These are phyloP conservation scores for Rosa multiflora DNA, from an alignment of 306 rosid species.

Conservation along the genomic window DNA sequence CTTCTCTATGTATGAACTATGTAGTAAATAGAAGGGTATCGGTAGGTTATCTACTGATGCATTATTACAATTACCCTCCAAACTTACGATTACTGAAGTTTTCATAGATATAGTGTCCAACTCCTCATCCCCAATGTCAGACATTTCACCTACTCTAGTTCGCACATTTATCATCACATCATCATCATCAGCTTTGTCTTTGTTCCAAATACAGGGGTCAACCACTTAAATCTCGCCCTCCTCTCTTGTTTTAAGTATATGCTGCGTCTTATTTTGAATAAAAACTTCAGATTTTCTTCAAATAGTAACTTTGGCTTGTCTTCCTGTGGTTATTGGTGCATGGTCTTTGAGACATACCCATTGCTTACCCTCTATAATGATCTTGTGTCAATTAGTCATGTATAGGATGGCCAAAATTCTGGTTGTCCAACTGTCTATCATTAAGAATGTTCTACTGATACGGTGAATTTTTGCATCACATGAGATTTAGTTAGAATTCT, in stretches of 20 bases:
- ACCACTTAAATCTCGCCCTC: background rate
- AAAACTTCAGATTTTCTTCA: background rate
- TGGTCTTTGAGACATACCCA: background rate
- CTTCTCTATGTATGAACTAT: background rate
- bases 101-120: too few species aligned
- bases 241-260: background rate
- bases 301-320: background rate
- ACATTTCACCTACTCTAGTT: background rate
- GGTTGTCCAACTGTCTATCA: too few species aligned
- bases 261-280: background rate
- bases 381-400: too few species aligned
- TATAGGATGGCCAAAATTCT: too few species aligned
- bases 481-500: too few species aligned
- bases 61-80: background rate
- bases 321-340: background rate
- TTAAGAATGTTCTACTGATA: too few species aligned
- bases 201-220: background rate
- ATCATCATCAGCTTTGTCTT: background rate
- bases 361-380: background rate
- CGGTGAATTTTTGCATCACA: too few species aligned
- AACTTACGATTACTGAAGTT: background rate
- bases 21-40: too few species aligned
- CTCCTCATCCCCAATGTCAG: background rate
- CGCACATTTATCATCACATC: background rate
- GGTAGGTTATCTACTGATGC: background rate